Evolutionary conservation across 768 basidiomycete genomes (phyloP).

Genomic region (Grammothele lineata): DNA sequence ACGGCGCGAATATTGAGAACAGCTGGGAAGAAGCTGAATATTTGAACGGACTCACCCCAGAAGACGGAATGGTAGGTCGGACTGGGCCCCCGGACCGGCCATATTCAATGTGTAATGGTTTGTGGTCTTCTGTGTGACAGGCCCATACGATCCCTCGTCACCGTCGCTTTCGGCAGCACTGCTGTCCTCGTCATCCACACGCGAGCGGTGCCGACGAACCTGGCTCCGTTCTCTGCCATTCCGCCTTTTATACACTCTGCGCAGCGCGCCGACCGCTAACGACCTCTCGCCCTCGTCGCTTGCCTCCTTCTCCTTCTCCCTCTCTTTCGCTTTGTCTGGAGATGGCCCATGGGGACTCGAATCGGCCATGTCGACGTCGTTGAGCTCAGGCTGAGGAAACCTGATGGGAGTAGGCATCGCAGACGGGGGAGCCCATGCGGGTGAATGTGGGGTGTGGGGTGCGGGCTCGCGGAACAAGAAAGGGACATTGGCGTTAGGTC

Average conservation of each 20-base stretch:
- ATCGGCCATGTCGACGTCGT: conserved; percentile 76
- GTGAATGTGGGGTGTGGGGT: conserved; percentile 37
- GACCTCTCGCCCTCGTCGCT: conserved; percentile 36
- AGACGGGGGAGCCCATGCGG: conserved; percentile 65
- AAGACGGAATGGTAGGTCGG: conserved; percentile 75
- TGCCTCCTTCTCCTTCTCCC: conserved; percentile 21
- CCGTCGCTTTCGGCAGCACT: conserved; percentile 35
- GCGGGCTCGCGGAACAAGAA: conserved; percentile 64
- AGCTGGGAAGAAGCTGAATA: background rate
- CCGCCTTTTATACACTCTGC: conserved; percentile 61
- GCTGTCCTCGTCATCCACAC: conserved; percentile 21
- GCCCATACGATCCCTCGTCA: conserved; percentile 40
- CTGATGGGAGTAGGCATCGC: conserved; percentile 44
- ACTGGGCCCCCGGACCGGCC: conserved; percentile 52
- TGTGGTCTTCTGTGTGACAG: conserved; percentile 53
- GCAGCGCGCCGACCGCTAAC: conserved; percentile 62
- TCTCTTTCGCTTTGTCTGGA: conserved; percentile 6
- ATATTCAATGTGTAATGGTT: conserved; percentile 85
- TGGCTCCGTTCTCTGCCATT: conserved; percentile 35
- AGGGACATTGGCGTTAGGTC: conserved; percentile 61
- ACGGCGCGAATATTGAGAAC: conserved; percentile 31
- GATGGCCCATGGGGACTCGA: conserved; percentile 42
- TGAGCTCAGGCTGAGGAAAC: conserved; percentile 57
- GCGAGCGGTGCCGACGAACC: conserved; percentile 4
- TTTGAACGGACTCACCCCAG: conserved; percentile 63